phyloP scores from a whole-genome alignment of 345 rosid species.

The Salix suchowensis region DNA sequence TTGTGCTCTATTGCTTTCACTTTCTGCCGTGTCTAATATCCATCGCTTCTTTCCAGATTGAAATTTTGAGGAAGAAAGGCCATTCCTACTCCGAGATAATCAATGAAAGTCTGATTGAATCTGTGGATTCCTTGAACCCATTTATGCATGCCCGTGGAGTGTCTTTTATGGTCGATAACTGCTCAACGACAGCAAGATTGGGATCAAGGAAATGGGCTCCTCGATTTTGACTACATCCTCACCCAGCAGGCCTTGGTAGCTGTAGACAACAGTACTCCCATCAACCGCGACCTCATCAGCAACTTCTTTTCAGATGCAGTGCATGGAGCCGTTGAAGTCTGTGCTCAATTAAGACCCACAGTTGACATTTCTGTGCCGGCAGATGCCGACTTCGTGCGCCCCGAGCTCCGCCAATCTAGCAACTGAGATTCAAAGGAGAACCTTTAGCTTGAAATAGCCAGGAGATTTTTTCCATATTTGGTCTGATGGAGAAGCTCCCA shows the following conservation, averaged over 20 bases:
- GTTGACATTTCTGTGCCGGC: constrained; percentile 82
- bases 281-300: constrained; percentile 74
- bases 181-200: constrained; percentile 87
- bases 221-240: constrained; percentile 69
- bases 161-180: constrained; percentile 92
- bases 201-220: constrained; percentile 98
- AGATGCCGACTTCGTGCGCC: constrained; percentile 91
- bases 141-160: constrained; percentile 98
- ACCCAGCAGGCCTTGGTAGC: constrained; percentile 83
- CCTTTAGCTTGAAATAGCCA: background rate
- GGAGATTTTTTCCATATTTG: background rate
- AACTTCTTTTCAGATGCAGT: constrained; percentile 84
- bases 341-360: constrained; percentile 78
- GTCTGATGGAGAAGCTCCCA: background rate
- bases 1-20: background rate
- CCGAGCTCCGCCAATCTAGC: constrained; percentile 74
- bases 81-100: constrained; percentile 93
- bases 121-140: constrained; percentile 89
- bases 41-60: constrained; percentile 47
- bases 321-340: constrained; percentile 78
- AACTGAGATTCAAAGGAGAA: constrained; percentile 21
- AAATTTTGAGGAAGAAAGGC: constrained; percentile 91
- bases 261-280: constrained; percentile 49
- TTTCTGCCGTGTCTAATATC: background rate
- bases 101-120: constrained; percentile 84